Base-by-base conservation (phyloP, 495 filamentous ascomycete species). In the Lichenothelia convexa region DNA sequence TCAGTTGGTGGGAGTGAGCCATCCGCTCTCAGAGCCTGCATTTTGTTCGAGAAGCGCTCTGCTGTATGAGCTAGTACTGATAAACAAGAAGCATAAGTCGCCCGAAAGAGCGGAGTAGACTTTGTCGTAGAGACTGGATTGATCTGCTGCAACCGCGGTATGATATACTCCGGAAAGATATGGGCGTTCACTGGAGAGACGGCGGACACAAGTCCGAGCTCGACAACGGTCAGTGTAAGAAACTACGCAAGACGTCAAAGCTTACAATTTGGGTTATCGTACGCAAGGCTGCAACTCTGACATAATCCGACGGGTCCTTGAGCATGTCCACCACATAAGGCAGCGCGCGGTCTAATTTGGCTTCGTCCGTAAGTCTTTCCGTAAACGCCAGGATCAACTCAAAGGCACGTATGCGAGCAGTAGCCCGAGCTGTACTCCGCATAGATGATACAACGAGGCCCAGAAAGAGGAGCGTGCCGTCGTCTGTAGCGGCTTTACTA, bases 111-210 rank as follows among this genome's bases (percentile, higher is more conserved):
- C 3, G 78, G 56, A 39, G 68, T 80, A 12, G 72, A 68, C 15
- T 64, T 67, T 36, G 60, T 58, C n/a, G 60, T 66, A 3, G 64
- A 57, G 19, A 62, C 65, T 30, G 61, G 57, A 32, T 87, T 55
- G 40, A 89, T 78, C 12, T 69, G 62, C 45, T 86, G 70, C 45
- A 95, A 67, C 23, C 81, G 68, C 3, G 79, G 84, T 39, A 94
- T 71, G 21, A 99, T 78, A 55, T 95, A 99, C 48, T 94, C 89
- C 0, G 87, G 77, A 50, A 94, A 95, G 2, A 94, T 65, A 58
- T 93, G 81, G 11, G 87, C 84, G 54, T 99, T 99, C 34, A 94
- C 78, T 0, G 87, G 91, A 1, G 86, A 93, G 7, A 87, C 78
- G 3, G 86, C 75, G 13, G 70, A 70, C 12, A 99, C 82, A 45